Evolutionary conservation across 352 stramenopile species (phyloP), one percentile per base, ranked within the genome.

Genomic region (Phytopythium delawarense): DNA sequence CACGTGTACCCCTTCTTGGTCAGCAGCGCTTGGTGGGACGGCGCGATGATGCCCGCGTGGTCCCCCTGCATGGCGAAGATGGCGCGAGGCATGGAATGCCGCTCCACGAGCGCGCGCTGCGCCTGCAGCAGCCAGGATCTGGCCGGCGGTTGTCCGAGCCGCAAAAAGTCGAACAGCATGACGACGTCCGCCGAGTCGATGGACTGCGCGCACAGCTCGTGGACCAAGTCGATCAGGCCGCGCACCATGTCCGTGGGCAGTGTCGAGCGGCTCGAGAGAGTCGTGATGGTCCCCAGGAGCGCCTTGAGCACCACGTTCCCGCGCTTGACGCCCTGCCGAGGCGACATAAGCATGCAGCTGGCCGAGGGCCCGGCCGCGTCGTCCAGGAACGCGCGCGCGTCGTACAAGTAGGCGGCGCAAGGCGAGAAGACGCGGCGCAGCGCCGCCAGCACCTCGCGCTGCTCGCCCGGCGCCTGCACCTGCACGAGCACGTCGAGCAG

Each of bases 1-100:
- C 80, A 87, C 16, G 79, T 84, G 59, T 92, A 95, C 0, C 87
- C 87, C 65, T 81, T 88, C 66, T 91, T 95, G 0, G 81, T 76
- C 44, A 91, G 78, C 46, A 89, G 66, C 46, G 79, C 67, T 32
- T 86, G 70, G 7, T 78, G 73, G 0, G 82, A 76, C 8, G 79
- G 79, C 18, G 86, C 78, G 42, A 92, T 69, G 9, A 95, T 79
- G 2, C 87, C 83, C 11, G 75, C 80, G 50, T 90, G 77, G 0
- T 66, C 23, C 35, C 84, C 87, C 45, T 71, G 75, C 81, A 92
- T 88, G 6, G 69, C 74, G 37, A 95, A 95, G 45, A 92, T 76
- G 25, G 81, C 84, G 20, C 84, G 79, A 4, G 84, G 84, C 28
- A 75, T 66, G 2, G 74, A 74, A 57, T 88, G 79, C 45, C 76